A percentile compares a stretch with the other conserved stretches of the same genome.
Conservation (phyloP, 2,329 filamentous ascomycete species). For the Lachnellula cervina region DNA sequence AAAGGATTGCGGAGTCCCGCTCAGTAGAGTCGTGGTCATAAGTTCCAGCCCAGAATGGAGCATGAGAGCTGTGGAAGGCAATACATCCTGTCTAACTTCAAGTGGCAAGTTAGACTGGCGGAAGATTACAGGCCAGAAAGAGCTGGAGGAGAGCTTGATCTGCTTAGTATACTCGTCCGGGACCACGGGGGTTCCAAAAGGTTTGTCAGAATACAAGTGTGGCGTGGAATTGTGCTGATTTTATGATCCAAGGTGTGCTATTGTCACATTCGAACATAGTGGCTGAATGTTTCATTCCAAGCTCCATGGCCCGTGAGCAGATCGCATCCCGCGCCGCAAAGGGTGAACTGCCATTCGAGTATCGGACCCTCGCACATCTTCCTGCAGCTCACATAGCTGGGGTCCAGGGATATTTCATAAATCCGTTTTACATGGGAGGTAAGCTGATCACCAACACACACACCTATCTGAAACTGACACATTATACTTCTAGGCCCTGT, state of each 20-base stretch:
- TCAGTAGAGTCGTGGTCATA: slow-evolving; percentile 47
- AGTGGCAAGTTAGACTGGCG: slow-evolving; percentile 45
- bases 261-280: slow-evolving; percentile 41
- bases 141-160: slow-evolving; percentile 49
- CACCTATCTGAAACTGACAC: neutral
- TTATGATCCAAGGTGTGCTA: slow-evolving; percentile 29
- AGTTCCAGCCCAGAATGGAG: slow-evolving; percentile 34
- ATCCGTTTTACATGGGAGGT: slow-evolving; percentile 41
- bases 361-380: slow-evolving; percentile 41
- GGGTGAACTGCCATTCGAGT: slow-evolving; percentile 30
- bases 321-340: slow-evolving; percentile 12
- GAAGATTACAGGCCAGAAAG: slow-evolving; percentile 44
- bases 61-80: slow-evolving; percentile 33
- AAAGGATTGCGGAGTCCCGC: slow-evolving; percentile 41
- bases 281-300: slow-evolving; percentile 34
- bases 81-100: slow-evolving; percentile 31
- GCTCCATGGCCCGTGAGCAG: slow-evolving; percentile 31
- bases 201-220: slow-evolving; percentile 41
- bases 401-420: slow-evolving; percentile 42
- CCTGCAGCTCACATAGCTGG: slow-evolving; percentile 45
- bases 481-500: slow-evolving; percentile 28
- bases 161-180: slow-evolving; percentile 76
- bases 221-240: neutral
- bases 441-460: neutral
- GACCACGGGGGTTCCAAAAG: slow-evolving; percentile 79